Evolutionary conservation across 495 filamentous ascomycete genomes (phyloP), one percentile per base, ranked within the genome.

Genomic region (Bryoglossum gracile): DNA sequence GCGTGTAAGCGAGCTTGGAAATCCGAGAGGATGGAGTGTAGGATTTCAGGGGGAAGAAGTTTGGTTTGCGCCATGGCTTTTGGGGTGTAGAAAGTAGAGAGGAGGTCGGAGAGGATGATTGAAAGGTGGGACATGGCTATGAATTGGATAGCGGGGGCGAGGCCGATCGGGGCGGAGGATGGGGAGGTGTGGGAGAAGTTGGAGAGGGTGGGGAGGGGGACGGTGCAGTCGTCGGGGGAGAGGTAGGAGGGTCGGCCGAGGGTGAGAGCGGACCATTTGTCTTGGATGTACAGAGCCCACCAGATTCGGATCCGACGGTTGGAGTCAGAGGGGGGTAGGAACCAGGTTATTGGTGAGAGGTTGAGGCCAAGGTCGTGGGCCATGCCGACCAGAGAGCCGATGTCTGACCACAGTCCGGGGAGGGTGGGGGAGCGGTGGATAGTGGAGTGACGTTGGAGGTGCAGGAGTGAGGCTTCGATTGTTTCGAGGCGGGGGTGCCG

Each of bases 21-120:
- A 17, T 28, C 21, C 17, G 26, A 9, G 10, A 51, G 30, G n/a
- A 44, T 21, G n/a, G 30, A 22, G 8, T 22, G 45, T 18, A 51
- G 23, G 30, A 51, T 26, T 17, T 51, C 48, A 13, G 35, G 10
- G 17, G 42, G 50, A 8, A 53, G 44, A 2, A 37, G 14, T 18
- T 68, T 64, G 54, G 77, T 71, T 16, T 77, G 72, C 49, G 74
- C 68, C 39, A 76, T 76, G 1, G 78, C 70, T 37, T 69, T 66
- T 1, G 80, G 55, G 4, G 78, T 82, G 55, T 81, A 84, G 54
- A 84, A 79, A 3, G 72, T 74, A 25, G 74, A 72, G 13, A 82
- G 65, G 21, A 84, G 73, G 34, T 76, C 75, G n/a, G 75, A 75
- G 5, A 84, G 64, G 17, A 84, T 79, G 26, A 71, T 72, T 0